Evolutionary conservation across 1,139 yeast species (phyloP).

Genomic region (Taphrina deformans): DNA sequence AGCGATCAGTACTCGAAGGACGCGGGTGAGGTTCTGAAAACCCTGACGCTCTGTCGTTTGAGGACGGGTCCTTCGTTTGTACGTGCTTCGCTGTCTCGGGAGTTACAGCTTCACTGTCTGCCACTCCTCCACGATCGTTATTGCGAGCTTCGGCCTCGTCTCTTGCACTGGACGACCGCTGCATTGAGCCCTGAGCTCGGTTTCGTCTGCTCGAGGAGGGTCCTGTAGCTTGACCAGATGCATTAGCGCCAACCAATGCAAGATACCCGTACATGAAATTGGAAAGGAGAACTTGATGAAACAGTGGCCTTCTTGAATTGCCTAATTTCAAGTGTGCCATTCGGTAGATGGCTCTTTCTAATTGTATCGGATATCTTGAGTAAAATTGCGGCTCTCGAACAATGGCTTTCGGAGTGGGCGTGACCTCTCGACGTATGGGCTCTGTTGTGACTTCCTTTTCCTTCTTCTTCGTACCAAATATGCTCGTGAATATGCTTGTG

Average conservation of each 20-base stretch:
- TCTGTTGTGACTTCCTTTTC: constrained; percentile 7
- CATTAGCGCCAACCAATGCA: constrained; percentile 68
- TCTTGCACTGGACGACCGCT: neutral
- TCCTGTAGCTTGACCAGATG: constrained; percentile 10
- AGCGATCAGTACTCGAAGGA: too few relatives aligned
- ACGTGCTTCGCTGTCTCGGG: neutral
- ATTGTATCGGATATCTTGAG: constrained; percentile 80
- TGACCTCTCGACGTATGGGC: neutral
- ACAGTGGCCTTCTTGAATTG: constrained; percentile 83
- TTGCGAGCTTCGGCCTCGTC: neutral
- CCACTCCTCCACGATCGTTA: neutral
- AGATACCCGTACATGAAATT: constrained; percentile 97
- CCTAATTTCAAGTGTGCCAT: constrained; percentile 89
- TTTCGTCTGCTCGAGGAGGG: neutral
- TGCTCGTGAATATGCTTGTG: constrained; percentile 24
- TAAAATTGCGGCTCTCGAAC: constrained; percentile 24
- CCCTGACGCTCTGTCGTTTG: neutral
- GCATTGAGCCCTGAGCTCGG: neutral
- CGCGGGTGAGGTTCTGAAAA: too few relatives aligned
- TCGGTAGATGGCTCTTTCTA: constrained; percentile 91
- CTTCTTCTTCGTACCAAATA: constrained; percentile 30
- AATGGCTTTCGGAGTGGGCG: constrained; percentile 1
- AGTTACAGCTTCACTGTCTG: neutral
- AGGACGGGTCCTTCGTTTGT: neutral
- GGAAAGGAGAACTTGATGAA: constrained; percentile 87